phyloP scores from a whole-genome alignment of 2,329 filamentous ascomycete genomes.

The Fusarium sp. region DNA sequence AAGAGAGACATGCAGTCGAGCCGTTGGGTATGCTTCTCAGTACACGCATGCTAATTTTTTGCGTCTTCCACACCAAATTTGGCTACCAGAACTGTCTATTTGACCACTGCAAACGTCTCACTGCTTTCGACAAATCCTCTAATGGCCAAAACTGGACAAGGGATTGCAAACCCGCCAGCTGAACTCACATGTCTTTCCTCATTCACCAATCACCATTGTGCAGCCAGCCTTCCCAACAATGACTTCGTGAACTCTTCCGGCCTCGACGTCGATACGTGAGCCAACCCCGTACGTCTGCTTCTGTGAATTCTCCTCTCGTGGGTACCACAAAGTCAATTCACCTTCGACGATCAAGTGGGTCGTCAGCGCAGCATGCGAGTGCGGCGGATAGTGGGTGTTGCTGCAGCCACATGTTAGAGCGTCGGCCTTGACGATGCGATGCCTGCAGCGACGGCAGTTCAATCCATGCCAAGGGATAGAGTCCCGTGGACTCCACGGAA shows the following conservation, averaged over 20 bases:
- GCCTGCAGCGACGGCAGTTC: conserved; percentile 9
- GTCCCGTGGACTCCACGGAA: background rate
- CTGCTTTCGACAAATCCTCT: background rate
- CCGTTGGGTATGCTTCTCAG: background rate
- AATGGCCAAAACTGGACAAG: background rate
- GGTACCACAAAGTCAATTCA: conserved; percentile 71
- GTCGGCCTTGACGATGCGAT: conserved; percentile 8
- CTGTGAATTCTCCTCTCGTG: conserved; percentile 60
- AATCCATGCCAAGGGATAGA: background rate
- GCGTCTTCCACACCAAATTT: background rate
- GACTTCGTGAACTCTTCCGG: conserved; percentile 70
- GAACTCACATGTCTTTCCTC: background rate
- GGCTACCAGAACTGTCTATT: background rate
- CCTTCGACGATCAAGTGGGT: conserved; percentile 74
- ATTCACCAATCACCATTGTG: conserved; percentile 72
- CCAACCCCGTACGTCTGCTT: conserved; percentile 68
- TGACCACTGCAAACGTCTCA: background rate
- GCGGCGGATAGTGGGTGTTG: conserved; percentile 72
- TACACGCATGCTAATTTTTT: background rate
- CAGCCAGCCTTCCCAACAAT: conserved; percentile 72
- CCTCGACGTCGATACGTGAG: conserved; percentile 70
- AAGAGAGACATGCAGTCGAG: background rate
- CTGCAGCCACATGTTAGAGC: conserved; percentile 49
- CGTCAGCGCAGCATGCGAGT: conserved; percentile 68
- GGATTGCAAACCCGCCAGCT: background rate